Evolutionary conservation across 306 rosid genomes (phyloP).

Genomic region (Castanea crenata): DNA sequence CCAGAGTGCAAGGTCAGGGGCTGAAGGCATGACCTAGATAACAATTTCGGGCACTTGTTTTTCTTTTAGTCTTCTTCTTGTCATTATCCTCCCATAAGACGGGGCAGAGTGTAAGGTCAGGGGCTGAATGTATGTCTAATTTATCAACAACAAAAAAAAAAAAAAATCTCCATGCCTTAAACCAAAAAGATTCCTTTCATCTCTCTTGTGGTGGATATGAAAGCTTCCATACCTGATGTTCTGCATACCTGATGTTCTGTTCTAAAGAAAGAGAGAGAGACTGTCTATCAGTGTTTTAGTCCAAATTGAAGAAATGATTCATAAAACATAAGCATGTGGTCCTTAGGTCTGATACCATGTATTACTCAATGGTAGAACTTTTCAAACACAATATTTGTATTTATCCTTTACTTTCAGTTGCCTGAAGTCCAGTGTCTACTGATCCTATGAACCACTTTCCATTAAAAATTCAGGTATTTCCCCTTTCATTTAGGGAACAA

Average conservation of each 20-base stretch:
- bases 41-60: too few relatives aligned
- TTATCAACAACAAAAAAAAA: too few relatives aligned
- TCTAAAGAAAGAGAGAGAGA: background rate
- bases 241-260: background rate
- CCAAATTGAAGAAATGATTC: background rate
- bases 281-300: background rate
- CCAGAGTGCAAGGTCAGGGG: too few relatives aligned
- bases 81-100: too few relatives aligned
- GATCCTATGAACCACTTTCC: background rate
- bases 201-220: background rate
- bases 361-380: background rate
- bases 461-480: background rate
- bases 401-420: background rate
- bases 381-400: background rate
- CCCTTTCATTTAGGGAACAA: background rate
- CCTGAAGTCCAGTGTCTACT: background rate
- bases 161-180: background rate
- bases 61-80: too few relatives aligned
- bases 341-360: too few relatives aligned
- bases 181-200: background rate
- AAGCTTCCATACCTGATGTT: background rate
- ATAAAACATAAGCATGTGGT: background rate
- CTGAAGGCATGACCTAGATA: too few relatives aligned
- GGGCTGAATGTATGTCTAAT: too few relatives aligned
- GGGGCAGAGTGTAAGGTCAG: too few relatives aligned